Evolutionary conservation across 352 stramenopile species (phyloP), one percentile per base, ranked within the genome.

Genomic region (Pythium biforme): DNA sequence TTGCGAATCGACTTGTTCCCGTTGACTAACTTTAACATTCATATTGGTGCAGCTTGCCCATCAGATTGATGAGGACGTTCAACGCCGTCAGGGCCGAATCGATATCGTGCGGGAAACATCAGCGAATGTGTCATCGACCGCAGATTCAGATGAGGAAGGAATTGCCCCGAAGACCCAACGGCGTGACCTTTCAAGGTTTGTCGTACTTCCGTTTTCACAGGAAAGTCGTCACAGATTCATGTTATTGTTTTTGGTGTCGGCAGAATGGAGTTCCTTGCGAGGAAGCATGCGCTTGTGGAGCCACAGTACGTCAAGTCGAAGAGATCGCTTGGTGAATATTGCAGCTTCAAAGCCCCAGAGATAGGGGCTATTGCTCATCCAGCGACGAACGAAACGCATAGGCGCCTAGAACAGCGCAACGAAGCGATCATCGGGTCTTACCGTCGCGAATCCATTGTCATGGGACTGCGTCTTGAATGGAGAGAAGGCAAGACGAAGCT

Each of bases 381-480:
- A 1, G 12, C 12, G 3, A 47, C 46, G 11, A 20, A 26, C 23
- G 39, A 50, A 34, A 1, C 17, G 23, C 34, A 39, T 19, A 48
- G n/a, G 17, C 23, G 17, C 3, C 15, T 8, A 10, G 23, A 17
- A 34, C 27, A 37, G 22, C 10, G 7, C 23, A 58, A 55, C 3
- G 4, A 37, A 22, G 20, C 27, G n/a, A 0, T n/a, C 1, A 25
- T 12, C 22, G 52, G 41, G 7, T 62, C 64, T 0, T 77, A 76
- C 26, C 62, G 51, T 10, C 75, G 64, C 46, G 75, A 83, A 41
- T 69, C 67, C 0, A 71, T 93, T 25, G 66, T 90, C 3, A 47
- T 83, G 15, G 76, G 73, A 0, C 65, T 90, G 39, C 77, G 82
- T 12, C 74, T 88, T n/a, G 84, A 93, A 64, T 92, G 80, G 80